Conservation (phyloP, 2,329 filamentous ascomycete genomes). For the Colletotrichum abscissum region DNA sequence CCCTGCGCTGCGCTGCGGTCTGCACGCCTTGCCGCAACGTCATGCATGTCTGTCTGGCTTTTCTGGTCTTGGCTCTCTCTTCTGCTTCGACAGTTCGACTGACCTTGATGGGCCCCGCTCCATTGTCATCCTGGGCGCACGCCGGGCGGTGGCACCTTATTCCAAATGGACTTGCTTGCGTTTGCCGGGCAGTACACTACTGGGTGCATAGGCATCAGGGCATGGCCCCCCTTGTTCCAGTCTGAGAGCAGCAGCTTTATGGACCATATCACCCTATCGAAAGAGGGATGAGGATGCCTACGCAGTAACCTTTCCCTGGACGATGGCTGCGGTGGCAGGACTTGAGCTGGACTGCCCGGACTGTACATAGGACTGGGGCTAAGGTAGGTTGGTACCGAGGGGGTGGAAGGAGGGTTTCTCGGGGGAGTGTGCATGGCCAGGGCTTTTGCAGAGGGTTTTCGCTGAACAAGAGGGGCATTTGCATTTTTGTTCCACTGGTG, state of each 20-base stretch:
- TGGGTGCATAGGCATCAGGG: background rate
- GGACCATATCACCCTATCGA: background rate
- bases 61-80: background rate
- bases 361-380: background rate
- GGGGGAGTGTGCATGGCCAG: background rate
- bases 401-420: background rate
- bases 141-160: background rate
- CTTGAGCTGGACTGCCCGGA: background rate
- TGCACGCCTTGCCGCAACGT: constrained; percentile 10
- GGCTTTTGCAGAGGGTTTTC: background rate
- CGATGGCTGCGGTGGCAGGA: background rate
- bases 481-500: background rate
- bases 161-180: constrained; percentile 11
- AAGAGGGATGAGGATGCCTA: background rate
- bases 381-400: background rate
- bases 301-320: background rate
- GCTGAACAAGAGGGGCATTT: constrained; percentile 1
- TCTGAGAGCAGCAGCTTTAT: background rate
- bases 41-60: constrained; percentile 6
- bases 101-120: background rate
- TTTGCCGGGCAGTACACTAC: background rate
- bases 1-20: background rate
- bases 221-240: background rate
- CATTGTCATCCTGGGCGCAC: background rate
- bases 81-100: background rate